These are phyloP conservation scores for Fusarium sp. DNA, from an alignment of 2,329 filamentous ascomycete genomes.

Conservation along the genomic window DNA sequence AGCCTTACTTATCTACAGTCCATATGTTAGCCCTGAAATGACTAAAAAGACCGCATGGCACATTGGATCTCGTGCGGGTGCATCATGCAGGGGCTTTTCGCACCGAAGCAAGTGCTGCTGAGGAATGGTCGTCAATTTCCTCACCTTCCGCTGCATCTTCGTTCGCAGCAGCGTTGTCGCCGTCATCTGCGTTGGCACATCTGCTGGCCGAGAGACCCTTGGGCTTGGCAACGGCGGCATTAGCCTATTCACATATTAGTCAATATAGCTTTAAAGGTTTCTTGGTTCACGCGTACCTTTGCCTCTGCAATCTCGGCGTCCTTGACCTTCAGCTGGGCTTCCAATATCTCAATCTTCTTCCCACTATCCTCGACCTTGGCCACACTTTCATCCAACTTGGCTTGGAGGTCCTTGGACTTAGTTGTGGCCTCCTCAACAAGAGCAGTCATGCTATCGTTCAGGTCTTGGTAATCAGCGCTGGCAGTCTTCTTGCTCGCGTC, in stretches of 20 bases:
- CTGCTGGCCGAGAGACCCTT: constrained; percentile 65
- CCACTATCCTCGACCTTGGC: constrained; percentile 57
- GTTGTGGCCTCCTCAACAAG: constrained; percentile 67
- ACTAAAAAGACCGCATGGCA: constrained; percentile 17
- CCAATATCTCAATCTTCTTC: constrained; percentile 59
- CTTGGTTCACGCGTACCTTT: constrained; percentile 54
- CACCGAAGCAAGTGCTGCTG: constrained; percentile 73
- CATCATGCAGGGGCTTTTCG: constrained; percentile 61
- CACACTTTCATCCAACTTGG: constrained; percentile 57
- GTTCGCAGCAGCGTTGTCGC: constrained; percentile 47
- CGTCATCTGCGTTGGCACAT: constrained; percentile 57
- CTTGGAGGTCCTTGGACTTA: constrained; percentile 62
- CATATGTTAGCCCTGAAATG: constrained; percentile 31
- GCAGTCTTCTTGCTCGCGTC: constrained; percentile 64
- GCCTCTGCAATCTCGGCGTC: constrained; percentile 71
- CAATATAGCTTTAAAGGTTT: not conserved
- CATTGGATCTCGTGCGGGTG: constrained; percentile 41
- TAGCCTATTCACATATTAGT: constrained; percentile 50
- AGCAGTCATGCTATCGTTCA: constrained; percentile 69
- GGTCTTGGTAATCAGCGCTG: constrained; percentile 68
- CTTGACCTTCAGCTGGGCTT: constrained; percentile 68
- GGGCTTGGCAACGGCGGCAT: constrained; percentile 52
- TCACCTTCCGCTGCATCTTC: constrained; percentile 64
- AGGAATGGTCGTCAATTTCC: constrained; percentile 69
- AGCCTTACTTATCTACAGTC: constrained; percentile 55